A percentile compares a stretch with the other conserved stretches of the same genome.
Conservation (phyloP, 164 flowering plant genomes). For the Protea cynaroides region DNA sequence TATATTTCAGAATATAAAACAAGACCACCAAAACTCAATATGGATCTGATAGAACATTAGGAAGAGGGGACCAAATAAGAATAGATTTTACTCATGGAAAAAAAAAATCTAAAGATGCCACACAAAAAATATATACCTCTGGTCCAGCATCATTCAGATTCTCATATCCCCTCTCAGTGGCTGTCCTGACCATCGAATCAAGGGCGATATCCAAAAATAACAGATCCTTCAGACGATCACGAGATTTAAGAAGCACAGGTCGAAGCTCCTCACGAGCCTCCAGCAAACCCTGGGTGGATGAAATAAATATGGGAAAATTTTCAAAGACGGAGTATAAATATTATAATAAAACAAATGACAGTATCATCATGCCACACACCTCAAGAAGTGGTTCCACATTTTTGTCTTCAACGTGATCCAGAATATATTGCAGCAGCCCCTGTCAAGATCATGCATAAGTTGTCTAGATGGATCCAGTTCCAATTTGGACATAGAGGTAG, state of each 20-base stretch:
- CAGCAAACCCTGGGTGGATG: slow-evolving; percentile 64
- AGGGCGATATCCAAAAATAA: slow-evolving; percentile 93
- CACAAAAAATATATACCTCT: slow-evolving; percentile 43
- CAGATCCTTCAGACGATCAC: slow-evolving; percentile 77
- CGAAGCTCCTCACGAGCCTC: slow-evolving; percentile 91
- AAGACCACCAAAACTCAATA: neutral
- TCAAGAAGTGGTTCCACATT: slow-evolving; percentile 84
- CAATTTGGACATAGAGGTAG: slow-evolving; percentile 2
- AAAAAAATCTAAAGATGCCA: neutral
- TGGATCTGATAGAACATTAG: neutral
- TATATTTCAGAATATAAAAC: neutral
- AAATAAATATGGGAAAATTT: slow-evolving; percentile 2
- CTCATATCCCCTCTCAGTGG: slow-evolving; percentile 89
- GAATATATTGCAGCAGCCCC: slow-evolving; percentile 70
- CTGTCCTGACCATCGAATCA: slow-evolving; percentile 91
- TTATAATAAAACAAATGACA: neutral
- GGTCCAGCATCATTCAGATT: slow-evolving; percentile 75
- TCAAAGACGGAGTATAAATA: neutral
- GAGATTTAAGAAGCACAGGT: slow-evolving; percentile 56
- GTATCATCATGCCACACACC: slow-evolving; percentile 34
- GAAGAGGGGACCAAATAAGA: too few species aligned
- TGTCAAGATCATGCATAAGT: slow-evolving; percentile 22
- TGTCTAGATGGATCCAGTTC: slow-evolving; percentile 1
- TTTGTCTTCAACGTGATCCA: slow-evolving; percentile 81
- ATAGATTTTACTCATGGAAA: neutral